Evolutionary conservation across 2,329 filamentous ascomycete genomes (phyloP).

Genomic region (Colletotrichum kahawae): DNA sequence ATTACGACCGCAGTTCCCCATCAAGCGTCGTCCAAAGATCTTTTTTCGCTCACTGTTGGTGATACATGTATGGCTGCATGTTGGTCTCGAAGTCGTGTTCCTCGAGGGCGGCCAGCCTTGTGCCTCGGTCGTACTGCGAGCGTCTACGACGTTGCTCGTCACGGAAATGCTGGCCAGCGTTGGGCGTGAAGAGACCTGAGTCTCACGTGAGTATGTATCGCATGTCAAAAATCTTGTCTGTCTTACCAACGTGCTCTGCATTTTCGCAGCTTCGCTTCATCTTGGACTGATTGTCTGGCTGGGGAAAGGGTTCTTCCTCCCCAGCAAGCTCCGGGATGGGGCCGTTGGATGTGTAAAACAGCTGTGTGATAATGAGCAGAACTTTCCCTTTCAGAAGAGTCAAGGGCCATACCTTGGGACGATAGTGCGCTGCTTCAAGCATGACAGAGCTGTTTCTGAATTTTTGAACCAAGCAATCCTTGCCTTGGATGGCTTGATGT

Average conservation of each 20-base stretch:
- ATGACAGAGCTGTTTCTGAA: constrained; percentile 98
- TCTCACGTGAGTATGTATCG: background rate
- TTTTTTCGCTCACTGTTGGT: constrained; percentile 17
- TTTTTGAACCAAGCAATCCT: constrained; percentile 89
- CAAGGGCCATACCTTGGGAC: constrained; percentile 72
- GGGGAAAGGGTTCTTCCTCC: constrained; percentile 76
- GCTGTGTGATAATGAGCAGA: constrained; percentile 34
- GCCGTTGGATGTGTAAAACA: constrained; percentile 58
- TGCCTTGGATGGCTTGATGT: constrained; percentile 80
- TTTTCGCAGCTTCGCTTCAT: constrained; percentile 88
- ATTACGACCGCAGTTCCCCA: background rate
- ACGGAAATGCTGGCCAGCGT: constrained; percentile 73
- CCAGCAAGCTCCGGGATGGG: constrained; percentile 62
- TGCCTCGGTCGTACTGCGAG: constrained; percentile 84
- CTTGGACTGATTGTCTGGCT: constrained; percentile 84
- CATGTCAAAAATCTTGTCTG: constrained; percentile 32
- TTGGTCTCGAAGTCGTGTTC: constrained; percentile 59
- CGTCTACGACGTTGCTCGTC: constrained; percentile 78
- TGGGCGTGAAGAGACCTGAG: constrained; percentile 80
- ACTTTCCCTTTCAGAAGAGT: background rate
- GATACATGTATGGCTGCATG: constrained; percentile 37
- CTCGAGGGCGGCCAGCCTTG: constrained; percentile 71
- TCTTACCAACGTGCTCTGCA: constrained; percentile 77
- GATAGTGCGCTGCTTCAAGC: constrained; percentile 80
- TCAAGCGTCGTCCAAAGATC: background rate